Evolutionary conservation across 2,329 filamentous ascomycete genomes (phyloP), one percentile per base, ranked within the genome.

Genomic region (Onygenales sp.): DNA sequence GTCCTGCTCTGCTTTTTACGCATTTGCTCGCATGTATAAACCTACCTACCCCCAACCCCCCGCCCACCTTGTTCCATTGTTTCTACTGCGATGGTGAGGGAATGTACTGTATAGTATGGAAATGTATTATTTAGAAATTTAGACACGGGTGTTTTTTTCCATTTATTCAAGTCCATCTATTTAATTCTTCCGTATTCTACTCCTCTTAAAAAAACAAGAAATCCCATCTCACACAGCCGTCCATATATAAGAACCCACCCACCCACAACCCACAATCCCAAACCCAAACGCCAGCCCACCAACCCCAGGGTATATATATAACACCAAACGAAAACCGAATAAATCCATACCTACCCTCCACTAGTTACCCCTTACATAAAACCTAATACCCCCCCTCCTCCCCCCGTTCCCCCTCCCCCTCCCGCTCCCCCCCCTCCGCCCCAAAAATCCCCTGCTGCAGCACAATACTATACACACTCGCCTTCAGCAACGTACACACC

Each of bases 401-500:
- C 48, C 52, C 52, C 52, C 49, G 57, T 50, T 59, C 49, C 57
- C 59, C 52, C 58, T 42, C 46, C 37, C 42, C 2, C 32, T 32
- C 21, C 8, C 39, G 27, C 14, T 42, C 61, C 50, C 62, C 64
- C 54, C 69, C 66, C 58, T 65, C 66, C 61, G 70, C 86, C 71
- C 85, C 87, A 58, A 86, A 84, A 63, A 95, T 89, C 79, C 97
- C 88, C 79, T 97, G 92, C 79, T 98, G 92, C 75, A 98, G 71
- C 57, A 98, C 91, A 74, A 98, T 98, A 67, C 88, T 95, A 74
- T 98, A 98, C 58, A 98, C 93, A 70, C 92, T 97, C 14, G 93
- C 92, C 76, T 98, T 98, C 67, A 98, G 79, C 67, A 97, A 73
- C 57, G 93, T 98, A 71, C 95, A 97, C 21, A 96, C 92, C 52